Base-by-base conservation (phyloP, 176 grass and related monocot genomes). In the Phoenix roebelenii region DNA sequence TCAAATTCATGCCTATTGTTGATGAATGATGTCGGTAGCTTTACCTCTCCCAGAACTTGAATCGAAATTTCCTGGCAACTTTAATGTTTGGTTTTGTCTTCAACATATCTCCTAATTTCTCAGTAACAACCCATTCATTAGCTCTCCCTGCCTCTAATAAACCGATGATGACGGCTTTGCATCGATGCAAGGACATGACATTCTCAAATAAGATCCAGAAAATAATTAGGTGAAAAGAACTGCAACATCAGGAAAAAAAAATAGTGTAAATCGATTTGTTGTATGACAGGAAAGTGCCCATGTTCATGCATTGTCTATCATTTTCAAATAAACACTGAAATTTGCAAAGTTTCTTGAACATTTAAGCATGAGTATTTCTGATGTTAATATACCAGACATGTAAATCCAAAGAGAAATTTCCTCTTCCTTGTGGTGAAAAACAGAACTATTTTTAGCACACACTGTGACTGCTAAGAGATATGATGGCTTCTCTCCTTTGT, bases 81-180 rank as follows among this genome's bases (percentile, higher is more conserved):
- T n/a, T 17, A 49, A 76, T 3, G 20, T 56, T 57, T 52, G 69
- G 25, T 20, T 77, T 75, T 26, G 57, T 25, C 50, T 76, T 76
- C 49, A 81, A 4, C 78, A 67, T 74, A 22, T 83, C 76, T n/a
- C 70, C 88, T 58, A 79, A 63, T 66, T 87, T 76, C 59, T 87
- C 71, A 7, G 80, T 77, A 22, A 79, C 75, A n/a, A 74, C 52
- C 76, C 74, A 84, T 72, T 79, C 77, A 49, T 81, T 76, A 25
- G 73, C 76, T 50, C 64, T 78, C 66, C 74, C 77, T 52, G 76
- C 52, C 66, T 87, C 54, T 0, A 93, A 76, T 26, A 87, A 69
- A 55, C 80, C 77, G 67, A 70, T 63, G 10, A 76, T 58, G 30
- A 78, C 71, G 5, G 83, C 70, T 74, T 84, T 63, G 65, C 59